These are phyloP conservation scores for Mycena crocata DNA, from an alignment of 768 basidiomycete genomes.

Conservation along the genomic window DNA sequence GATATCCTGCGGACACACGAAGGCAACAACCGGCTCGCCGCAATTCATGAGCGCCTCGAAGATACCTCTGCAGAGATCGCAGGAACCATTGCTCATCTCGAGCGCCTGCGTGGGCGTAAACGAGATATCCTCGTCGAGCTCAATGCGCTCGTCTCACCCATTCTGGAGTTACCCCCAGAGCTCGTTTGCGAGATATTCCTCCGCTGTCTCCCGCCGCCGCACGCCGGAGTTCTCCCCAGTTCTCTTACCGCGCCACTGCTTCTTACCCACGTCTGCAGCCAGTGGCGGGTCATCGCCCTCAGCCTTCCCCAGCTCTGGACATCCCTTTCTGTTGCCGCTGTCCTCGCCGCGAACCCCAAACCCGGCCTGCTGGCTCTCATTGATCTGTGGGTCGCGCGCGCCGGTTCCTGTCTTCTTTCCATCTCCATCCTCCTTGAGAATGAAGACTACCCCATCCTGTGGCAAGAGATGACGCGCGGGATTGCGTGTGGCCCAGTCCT, in stretches of 20 bases:
- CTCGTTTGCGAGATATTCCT: conserved; percentile 27
- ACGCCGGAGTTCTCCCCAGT: conserved; percentile 7
- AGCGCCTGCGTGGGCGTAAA: conserved; percentile 5
- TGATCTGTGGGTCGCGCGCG: conserved; percentile 18
- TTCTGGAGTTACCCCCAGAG: conserved; percentile 20
- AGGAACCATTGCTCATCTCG: conserved; percentile 24
- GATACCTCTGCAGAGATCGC: conserved; percentile 26
- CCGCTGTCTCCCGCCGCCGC: conserved; percentile 3
- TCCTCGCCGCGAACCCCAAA: neutral
- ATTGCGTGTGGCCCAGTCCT: neutral
- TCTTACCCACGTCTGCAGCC: conserved; percentile 18
- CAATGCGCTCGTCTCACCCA: conserved; percentile 12
- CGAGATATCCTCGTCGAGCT: conserved; percentile 13
- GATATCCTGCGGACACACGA: no score
- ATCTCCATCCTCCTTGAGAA: conserved; percentile 6
- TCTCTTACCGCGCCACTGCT: conserved; percentile 19
- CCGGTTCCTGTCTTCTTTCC: conserved; percentile 9
- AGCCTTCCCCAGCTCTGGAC: conserved; percentile 20
- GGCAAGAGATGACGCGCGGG: neutral
- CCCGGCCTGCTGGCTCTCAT: conserved; percentile 3
- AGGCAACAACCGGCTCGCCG: no score
- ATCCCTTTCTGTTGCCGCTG: neutral
- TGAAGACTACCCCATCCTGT: neutral
- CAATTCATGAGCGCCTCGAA: neutral
- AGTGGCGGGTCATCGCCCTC: conserved; percentile 19